Evolutionary conservation across 768 basidiomycete genomes (phyloP), one percentile per base, ranked within the genome.

Genomic region (Termitomyces sp.): DNA sequence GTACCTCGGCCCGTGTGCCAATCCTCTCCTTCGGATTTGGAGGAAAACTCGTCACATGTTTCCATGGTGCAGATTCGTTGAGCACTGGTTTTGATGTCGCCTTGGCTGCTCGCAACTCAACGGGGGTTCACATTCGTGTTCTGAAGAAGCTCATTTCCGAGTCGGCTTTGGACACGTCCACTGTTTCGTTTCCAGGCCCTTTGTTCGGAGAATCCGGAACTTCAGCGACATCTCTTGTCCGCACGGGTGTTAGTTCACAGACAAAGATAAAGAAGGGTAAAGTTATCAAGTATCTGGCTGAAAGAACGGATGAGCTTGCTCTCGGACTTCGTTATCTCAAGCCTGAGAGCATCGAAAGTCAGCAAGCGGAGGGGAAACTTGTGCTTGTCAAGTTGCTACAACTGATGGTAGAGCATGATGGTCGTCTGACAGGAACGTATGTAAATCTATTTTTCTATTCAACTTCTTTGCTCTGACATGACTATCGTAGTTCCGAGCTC

Each of bases 21-120:
- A 76, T 97, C 28, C 74, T 95, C 52, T 88, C 84, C 58, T 97
- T 98, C 63, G 96, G 96, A 0, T 94, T 95, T 63, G 93, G 93
- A n/a, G 95, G 95, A 11, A 88, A 88, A 64, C 63, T 98, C 55
- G 79, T 95, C 9, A 87, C 91, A 8, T 95, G 90, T 68, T 97
- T 96, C 74, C 93, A 91, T 61, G 80, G 82, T 30, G 77, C 81
- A 50, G 73, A 80, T 12, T 80, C 82, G 15, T 68, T 87, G 65
- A 83, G 76, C 66, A 83, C 87, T 19, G 86, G 88, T 42, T 87
- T 91, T 66, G 87, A 92, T 68, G 83, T 90, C 46, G 85, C 88
- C 1, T 72, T 91, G 24, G 81, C 87, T 12, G 82, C 85, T 15
- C 81, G 88, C 30, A 82, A 82, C 48, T 82, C 86, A 11, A 87